Evolutionary conservation across 2,329 filamentous ascomycete genomes (phyloP).

Genomic region (Fusarium sp.): DNA sequence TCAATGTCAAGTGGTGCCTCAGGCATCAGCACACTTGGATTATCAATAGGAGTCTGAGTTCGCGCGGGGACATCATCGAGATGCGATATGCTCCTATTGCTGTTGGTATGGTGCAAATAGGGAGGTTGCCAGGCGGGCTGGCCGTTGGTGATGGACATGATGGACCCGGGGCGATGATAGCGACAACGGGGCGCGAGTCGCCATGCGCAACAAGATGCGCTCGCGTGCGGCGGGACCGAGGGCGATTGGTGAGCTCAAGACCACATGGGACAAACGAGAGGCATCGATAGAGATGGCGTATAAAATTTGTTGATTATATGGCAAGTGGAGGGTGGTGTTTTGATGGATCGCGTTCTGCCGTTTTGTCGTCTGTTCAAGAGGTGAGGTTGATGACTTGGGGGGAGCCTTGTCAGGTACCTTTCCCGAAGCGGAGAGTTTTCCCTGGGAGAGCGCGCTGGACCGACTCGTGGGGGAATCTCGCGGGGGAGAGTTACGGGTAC

Average conservation of each 20-base stretch:
- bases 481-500: constrained; percentile 35
- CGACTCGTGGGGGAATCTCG: constrained; percentile 22
- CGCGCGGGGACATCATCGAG: constrained; percentile 67
- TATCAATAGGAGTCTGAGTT: constrained; percentile 62
- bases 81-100: constrained; percentile 62
- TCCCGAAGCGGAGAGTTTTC: constrained; percentile 53
- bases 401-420: constrained; percentile 48
- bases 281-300: constrained; percentile 62
- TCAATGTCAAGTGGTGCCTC: constrained; percentile 68
- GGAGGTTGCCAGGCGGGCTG: constrained; percentile 72
- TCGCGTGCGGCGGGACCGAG: constrained; percentile 61
- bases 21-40: constrained; percentile 62
- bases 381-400: constrained; percentile 65
- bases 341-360: constrained; percentile 61
- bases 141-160: constrained; percentile 74
- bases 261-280: constrained; percentile 59
- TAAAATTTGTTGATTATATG: constrained; percentile 50
- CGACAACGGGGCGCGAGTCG: constrained; percentile 59
- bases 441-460: constrained; percentile 38
- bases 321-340: constrained; percentile 55
- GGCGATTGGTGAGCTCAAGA: constrained; percentile 58
- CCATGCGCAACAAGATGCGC: constrained; percentile 64
- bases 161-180: constrained; percentile 60
- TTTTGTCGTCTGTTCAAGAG: constrained; percentile 63
- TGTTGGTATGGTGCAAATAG: constrained; percentile 58